A percentile compares a stretch with the other conserved stretches of the same genome.
These are phyloP conservation scores for Arabidopsis suecica DNA, from an alignment of 345 rosid species.

Conservation along the genomic window DNA sequence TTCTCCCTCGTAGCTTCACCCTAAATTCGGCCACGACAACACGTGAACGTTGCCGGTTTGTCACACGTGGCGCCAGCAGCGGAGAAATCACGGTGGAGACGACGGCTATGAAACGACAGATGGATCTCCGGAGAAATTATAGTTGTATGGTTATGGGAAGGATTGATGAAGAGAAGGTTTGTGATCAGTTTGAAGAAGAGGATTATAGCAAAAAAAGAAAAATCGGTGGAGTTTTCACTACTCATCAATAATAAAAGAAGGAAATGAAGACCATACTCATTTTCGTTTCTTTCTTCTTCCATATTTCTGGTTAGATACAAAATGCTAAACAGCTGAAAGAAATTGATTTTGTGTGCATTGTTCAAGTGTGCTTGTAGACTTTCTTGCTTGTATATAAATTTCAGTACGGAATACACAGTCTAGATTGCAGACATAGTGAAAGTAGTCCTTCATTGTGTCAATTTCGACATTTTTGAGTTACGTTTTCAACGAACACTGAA, in stretches of 20 bases:
- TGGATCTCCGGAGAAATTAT: constrained; percentile 37
- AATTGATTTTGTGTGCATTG: constrained; percentile 21
- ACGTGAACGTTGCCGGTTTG: constrained; percentile 45
- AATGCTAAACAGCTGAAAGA: background rate
- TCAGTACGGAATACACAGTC: background rate
- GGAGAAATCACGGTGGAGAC: constrained; percentile 33
- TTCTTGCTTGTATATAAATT: constrained; percentile 19
- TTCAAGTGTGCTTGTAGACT: background rate
- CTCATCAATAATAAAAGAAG: background rate
- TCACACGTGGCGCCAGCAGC: constrained; percentile 44
- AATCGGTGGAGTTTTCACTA: constrained; percentile 17
- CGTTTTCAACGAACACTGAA: constrained; percentile 17
- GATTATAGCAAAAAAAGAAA: constrained; percentile 1
- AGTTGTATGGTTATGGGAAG: constrained; percentile 54
- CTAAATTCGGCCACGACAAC: constrained; percentile 40
- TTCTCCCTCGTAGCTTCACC: constrained; percentile 63
- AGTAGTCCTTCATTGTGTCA: background rate
- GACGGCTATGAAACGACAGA: constrained; percentile 28
- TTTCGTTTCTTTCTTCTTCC: background rate
- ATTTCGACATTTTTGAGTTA: background rate
- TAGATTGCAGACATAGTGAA: background rate
- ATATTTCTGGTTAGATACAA: background rate
- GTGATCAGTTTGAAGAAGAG: constrained; percentile 51
- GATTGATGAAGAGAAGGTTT: constrained; percentile 77
- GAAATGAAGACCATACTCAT: background rate